Conservation (phyloP, 768 basidiomycete genomes). For the Lenzites betulinus region DNA sequence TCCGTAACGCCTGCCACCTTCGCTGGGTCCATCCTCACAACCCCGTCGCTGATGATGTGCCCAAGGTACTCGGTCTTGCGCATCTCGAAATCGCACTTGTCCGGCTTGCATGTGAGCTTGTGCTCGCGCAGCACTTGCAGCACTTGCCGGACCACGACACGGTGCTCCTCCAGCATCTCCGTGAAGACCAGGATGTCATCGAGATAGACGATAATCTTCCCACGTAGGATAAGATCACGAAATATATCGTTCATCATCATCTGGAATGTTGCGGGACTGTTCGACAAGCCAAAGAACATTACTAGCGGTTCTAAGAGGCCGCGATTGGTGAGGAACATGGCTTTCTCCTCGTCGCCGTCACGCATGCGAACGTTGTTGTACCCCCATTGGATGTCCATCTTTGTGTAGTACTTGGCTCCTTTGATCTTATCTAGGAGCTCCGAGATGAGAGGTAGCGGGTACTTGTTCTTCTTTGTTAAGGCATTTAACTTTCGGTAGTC, state of each 20-base stretch:
- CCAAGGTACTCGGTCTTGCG: constrained; percentile 35
- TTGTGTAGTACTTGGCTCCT: constrained; percentile 29
- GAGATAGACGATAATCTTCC: constrained; percentile 41
- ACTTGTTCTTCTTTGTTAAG: constrained; percentile 38
- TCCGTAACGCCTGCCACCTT: constrained; percentile 32
- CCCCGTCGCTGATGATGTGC: constrained; percentile 25
- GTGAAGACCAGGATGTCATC: constrained; percentile 47
- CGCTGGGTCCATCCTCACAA: constrained; percentile 31
- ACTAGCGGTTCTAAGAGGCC: constrained; percentile 42
- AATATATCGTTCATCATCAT: constrained; percentile 33
- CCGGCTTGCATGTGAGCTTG: constrained; percentile 35
- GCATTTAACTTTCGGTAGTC: constrained; percentile 36
- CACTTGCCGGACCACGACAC: constrained; percentile 18
- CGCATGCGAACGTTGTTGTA: constrained; percentile 39
- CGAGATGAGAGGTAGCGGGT: constrained; percentile 36
- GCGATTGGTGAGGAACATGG: constrained; percentile 36
- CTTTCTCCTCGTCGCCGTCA: constrained; percentile 44
- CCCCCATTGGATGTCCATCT: constrained; percentile 23
- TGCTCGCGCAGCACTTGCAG: constrained; percentile 29
- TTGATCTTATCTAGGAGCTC: constrained; percentile 29
- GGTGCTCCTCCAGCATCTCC: constrained; percentile 26
- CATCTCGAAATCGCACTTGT: constrained; percentile 40
- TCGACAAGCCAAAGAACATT: constrained; percentile 40
- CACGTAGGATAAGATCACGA: constrained; percentile 30
- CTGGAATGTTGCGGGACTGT: constrained; percentile 39